Base-by-base conservation (phyloP, 1,284 basidiomycete species). In the Paramarasmius palmivorus region DNA sequence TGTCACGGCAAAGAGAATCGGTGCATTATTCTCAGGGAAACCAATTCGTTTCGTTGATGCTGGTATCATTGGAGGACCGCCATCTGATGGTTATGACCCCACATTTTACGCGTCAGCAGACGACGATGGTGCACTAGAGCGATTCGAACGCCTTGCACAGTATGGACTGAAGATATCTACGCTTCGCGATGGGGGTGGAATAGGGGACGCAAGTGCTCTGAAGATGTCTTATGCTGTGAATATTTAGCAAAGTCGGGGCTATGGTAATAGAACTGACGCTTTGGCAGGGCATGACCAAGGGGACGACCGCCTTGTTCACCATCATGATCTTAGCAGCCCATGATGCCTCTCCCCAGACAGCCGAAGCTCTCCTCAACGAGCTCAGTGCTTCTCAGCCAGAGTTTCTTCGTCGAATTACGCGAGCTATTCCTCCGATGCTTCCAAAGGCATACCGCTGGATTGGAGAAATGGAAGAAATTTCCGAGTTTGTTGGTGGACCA, bases 181-280 rank as follows among this genome's bases (percentile, higher is more conserved):
- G 1, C 61, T 84, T 59, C 73, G 63, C 26, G 75, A 79, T 51
- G 77, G 75, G 20, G 72, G 68, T 1, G 75, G 75, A 1, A 67
- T 83, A 17, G 81, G 84, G 4, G 81, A 79, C 58, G 83, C 83
- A 3, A 85, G 81, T 59, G 81, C 81, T 4, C 62, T 84, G 56
- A 84, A 84, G 65, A 83, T 84, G 82, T 79, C 81, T 15, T 82
- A 85, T 63, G 80, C 80, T 51, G 82, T 84, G 54, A 65, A 77
- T 66, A 22, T 46, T 39, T 53, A 37, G 40, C n/a, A 40, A 15
- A 20, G 4, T 26, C 46, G n/a, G 10, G 7, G 26, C 47, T 22
- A 17, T 10, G 26, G 9, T 22, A 23, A 45, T 8, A 46, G 38
- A 58, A 47, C 44, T 50, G 47, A 32, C 34, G 36, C 3, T 46